These are phyloP conservation scores for Cladophialophora yegresii DNA, from an alignment of 2,329 filamentous ascomycete species.

Conservation along the genomic window DNA sequence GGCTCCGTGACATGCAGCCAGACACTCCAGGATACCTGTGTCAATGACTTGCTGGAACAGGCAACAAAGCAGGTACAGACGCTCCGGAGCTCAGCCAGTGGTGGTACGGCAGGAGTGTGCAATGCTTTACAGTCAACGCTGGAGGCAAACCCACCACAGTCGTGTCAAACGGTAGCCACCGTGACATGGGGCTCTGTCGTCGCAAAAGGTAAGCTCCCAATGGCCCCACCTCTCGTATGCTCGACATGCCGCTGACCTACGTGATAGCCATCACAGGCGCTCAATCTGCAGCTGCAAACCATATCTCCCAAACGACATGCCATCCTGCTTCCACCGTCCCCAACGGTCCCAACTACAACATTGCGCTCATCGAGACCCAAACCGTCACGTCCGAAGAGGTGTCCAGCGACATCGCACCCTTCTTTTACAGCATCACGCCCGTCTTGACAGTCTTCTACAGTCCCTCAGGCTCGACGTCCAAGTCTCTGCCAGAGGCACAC, in stretches of 20 bases:
- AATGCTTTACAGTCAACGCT: conserved; percentile 16
- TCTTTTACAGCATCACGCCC: conserved; percentile 27
- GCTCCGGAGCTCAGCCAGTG: background rate
- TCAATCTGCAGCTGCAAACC: conserved; percentile 1
- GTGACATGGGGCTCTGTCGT: conserved; percentile 27
- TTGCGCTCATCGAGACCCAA: conserved; percentile 25
- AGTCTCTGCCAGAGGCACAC: conserved; percentile 15
- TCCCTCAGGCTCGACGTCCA: background rate
- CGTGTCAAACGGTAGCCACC: conserved; percentile 17
- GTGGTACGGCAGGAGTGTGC: conserved; percentile 7
- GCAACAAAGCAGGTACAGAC: conserved; percentile 16
- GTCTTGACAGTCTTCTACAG: conserved; percentile 25
- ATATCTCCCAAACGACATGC: conserved; percentile 17
- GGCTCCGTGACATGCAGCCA: conserved; percentile 22
- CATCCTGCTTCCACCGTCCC: conserved; percentile 21
- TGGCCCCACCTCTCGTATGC: background rate
- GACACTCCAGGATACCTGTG: conserved; percentile 19
- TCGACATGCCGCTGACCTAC: background rate
- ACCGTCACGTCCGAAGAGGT: conserved; percentile 23
- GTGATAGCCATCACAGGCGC: conserved; percentile 21
- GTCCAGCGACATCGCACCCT: conserved; percentile 24
- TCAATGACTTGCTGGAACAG: conserved; percentile 21
- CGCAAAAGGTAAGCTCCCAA: conserved; percentile 18
- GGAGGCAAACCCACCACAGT: conserved; percentile 18
- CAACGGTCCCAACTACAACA: conserved; percentile 18